These are phyloP conservation scores for Coemansia javaensis DNA, from an alignment of 192 early-diverging fungal species.

Conservation along the genomic window DNA sequence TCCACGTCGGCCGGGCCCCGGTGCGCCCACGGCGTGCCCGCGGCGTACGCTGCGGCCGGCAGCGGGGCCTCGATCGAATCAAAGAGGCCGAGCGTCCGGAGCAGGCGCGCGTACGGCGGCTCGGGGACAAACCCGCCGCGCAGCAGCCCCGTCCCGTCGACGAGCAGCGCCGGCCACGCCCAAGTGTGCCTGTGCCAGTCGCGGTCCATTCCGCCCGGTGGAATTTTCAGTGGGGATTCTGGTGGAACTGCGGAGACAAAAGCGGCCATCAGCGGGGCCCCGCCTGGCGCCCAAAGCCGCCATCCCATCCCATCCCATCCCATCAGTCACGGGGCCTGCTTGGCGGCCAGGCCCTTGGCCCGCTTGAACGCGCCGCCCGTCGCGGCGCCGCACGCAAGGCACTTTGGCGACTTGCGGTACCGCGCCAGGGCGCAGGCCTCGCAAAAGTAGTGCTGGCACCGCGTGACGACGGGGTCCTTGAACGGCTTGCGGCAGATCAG, in stretches of 20 bases:
- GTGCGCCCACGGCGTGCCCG: neutral
- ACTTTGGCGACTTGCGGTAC: constrained; percentile 79
- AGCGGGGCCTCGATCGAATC: constrained; percentile 29
- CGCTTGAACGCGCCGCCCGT: constrained; percentile 83
- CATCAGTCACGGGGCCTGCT: no score
- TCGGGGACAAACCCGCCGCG: neutral
- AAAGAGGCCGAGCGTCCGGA: constrained; percentile 32
- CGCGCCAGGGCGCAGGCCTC: constrained; percentile 86
- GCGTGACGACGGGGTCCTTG: constrained; percentile 84
- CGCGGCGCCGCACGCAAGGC: constrained; percentile 79
- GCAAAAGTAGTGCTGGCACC: constrained; percentile 94
- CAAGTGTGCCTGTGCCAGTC: no score
- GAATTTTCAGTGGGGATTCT: neutral
- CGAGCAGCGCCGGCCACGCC: neutral
- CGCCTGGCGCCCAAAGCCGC: neutral
- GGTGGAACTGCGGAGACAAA: no score
- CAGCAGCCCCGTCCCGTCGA: neutral
- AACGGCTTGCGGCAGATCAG: constrained; percentile 88
- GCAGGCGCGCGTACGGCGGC: constrained; percentile 37
- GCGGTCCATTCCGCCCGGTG: no score
- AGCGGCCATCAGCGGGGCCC: no score
- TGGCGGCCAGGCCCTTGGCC: constrained; percentile 59
- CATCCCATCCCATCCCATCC: no score
- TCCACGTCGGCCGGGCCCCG: neutral
- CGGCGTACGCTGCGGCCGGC: constrained; percentile 20